Conservation (phyloP, 805 yeast genomes). For the Metschnikowia lunata region DNA sequence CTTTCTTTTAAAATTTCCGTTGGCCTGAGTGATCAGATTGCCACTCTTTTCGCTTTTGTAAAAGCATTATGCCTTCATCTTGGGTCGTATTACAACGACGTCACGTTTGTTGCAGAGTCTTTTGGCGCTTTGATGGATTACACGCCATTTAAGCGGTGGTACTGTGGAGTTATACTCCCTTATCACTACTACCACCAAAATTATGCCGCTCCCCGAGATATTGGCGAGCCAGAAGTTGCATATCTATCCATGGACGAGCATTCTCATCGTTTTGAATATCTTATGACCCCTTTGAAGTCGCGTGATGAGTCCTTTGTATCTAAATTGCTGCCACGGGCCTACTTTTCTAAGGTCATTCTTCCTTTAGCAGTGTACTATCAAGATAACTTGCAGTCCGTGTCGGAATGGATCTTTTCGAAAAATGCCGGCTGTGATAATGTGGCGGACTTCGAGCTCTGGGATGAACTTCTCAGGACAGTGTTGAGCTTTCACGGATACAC, state of each 20-base stretch:
- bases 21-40: not conserved
- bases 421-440: not conserved
- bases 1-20: not conserved
- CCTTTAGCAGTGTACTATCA: conserved; percentile 23
- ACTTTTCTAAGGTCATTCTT: conserved; percentile 27
- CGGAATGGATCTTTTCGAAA: conserved; percentile 21
- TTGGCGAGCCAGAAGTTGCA: conserved; percentile 3
- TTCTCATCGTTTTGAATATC: conserved; percentile 18
- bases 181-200: conserved; percentile 28
- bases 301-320: conserved; percentile 6
- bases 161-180: conserved; percentile 24
- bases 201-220: conserved; percentile 17
- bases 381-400: conserved; percentile 23
- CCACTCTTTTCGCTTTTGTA: conserved; percentile 8
- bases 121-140: conserved; percentile 16
- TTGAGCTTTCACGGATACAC: conserved; percentile 1
- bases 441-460: conserved; percentile 13
- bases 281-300: conserved; percentile 22
- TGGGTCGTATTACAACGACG: conserved; percentile 14
- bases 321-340: conserved; percentile 17
- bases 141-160: conserved; percentile 25
- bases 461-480: conserved; percentile 9
- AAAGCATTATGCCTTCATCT: conserved; percentile 14
- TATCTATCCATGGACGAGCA: conserved; percentile 13
- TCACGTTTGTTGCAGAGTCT: conserved; percentile 8